Percentiles rank a stretch among this genome's conserved stretches.
Conservation (phyloP, 306 rosid species). For the Parietaria judaica region DNA sequence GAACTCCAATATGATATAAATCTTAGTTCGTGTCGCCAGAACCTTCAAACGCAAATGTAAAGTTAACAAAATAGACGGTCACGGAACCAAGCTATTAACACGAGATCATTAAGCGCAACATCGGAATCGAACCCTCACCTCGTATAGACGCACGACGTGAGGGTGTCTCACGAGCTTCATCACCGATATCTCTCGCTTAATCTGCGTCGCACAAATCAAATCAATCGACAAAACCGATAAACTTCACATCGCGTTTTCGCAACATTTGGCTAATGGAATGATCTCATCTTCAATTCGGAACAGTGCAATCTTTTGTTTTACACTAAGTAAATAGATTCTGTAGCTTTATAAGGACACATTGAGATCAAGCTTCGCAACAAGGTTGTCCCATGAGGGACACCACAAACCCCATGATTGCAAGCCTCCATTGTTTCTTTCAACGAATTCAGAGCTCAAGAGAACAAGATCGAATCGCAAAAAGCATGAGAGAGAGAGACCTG, state of each 20-base stretch:
- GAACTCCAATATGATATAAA: constrained; percentile 80
- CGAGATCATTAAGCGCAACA: background rate
- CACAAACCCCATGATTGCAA: background rate
- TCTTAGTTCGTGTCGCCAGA: constrained; percentile 81
- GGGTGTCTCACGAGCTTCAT: constrained; percentile 97
- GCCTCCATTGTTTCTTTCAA: background rate
- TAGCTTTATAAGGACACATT: background rate
- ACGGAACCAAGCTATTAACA: constrained; percentile 8
- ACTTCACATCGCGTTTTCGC: background rate
- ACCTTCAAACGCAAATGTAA: constrained; percentile 40
- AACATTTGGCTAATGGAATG: background rate
- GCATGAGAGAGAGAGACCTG: constrained; percentile 21
- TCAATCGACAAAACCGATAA: background rate
- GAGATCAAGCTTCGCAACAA: background rate
- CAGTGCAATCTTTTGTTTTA: background rate
- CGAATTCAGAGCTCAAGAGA: background rate
- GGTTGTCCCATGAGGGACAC: background rate
- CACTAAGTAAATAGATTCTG: background rate
- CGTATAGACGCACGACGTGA: constrained; percentile 67
- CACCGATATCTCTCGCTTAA: constrained; percentile 81
- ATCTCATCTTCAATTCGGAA: background rate
- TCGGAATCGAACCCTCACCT: constrained; percentile 40
- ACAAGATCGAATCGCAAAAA: background rate
- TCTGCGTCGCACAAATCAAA: constrained; percentile 31
- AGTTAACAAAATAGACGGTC: constrained; percentile 7